Percentiles rank a stretch among this genome's conserved stretches.
phyloP scores from a whole-genome alignment of 345 rosid species.

The Dipteronia dyeriana region DNA sequence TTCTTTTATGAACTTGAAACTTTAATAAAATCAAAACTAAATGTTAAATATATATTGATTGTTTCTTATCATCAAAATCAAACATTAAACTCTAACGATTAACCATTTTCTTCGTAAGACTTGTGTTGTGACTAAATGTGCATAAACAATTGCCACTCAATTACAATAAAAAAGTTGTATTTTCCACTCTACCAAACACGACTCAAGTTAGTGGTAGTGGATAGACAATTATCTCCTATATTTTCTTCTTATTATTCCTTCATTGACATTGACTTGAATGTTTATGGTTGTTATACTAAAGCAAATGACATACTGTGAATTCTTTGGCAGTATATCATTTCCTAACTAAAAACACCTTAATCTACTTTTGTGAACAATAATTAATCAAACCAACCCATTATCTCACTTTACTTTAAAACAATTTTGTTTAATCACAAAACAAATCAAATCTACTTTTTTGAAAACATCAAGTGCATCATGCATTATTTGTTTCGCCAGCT shows the following conservation, averaged over 20 bases:
- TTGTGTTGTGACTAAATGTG: too few species aligned
- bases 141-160: too few species aligned
- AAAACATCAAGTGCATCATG: not conserved
- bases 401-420: not conserved
- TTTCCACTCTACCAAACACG: not conserved
- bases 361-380: not conserved
- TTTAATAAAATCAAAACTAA: too few species aligned
- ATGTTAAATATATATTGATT: too few species aligned
- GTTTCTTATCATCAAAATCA: too few species aligned
- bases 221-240: not conserved
- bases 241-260: not conserved
- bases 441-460: slow-evolving; percentile 1
- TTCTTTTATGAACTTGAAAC: too few species aligned
- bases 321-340: not conserved
- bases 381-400: slow-evolving; percentile 5
- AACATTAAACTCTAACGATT: too few species aligned
- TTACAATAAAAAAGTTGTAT: too few species aligned
- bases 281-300: not conserved
- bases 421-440: not conserved
- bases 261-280: not conserved
- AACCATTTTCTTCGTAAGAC: too few species aligned
- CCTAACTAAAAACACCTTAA: not conserved
- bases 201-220: not conserved
- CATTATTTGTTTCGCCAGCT: not conserved
- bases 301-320: not conserved